Evolutionary conservation across 2,329 filamentous ascomycete genomes (phyloP).

Genomic region (Colletotrichum sojae): DNA sequence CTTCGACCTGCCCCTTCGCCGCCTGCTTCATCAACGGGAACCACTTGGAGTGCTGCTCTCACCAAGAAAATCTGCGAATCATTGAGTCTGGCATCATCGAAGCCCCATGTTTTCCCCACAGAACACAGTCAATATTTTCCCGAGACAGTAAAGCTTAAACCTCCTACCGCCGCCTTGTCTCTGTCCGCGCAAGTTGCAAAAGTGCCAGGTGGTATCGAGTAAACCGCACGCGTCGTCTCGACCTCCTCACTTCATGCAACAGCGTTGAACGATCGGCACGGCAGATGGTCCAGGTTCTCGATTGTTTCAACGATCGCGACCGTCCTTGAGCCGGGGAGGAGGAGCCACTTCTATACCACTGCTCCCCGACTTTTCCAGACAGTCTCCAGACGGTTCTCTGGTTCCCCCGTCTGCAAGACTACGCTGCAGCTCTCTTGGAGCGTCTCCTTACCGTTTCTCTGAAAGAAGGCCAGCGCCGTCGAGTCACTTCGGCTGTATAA

Average conservation of each 20-base stretch:
- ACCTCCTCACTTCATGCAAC: constrained; percentile 18
- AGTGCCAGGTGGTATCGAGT: constrained; percentile 5
- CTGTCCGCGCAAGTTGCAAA: not conserved
- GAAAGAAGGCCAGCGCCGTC: constrained; percentile 3
- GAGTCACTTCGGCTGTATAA: not conserved
- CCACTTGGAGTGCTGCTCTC: not conserved
- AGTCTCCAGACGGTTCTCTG: constrained; percentile 2
- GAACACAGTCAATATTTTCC: constrained; percentile 21
- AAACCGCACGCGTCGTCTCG: constrained; percentile 9
- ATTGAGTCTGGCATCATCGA: constrained; percentile 4
- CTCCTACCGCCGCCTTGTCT: constrained; percentile 14
- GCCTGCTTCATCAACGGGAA: constrained; percentile 5
- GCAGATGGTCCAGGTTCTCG: constrained; percentile 21
- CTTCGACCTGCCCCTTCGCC: not conserved
- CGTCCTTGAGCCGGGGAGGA: constrained; percentile 17
- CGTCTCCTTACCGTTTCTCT: constrained; percentile 5
- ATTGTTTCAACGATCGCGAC: constrained; percentile 24
- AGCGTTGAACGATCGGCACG: constrained; percentile 31
- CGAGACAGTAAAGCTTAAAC: constrained; percentile 33
- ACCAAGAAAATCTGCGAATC: constrained; percentile 8
- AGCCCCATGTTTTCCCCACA: constrained; percentile 27
- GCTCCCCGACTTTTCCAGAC: constrained; percentile 9
- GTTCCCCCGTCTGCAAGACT: constrained; percentile 15
- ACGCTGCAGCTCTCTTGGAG: constrained; percentile 6
- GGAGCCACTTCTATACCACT: constrained; percentile 14